Evolutionary conservation across 2,329 filamentous ascomycete genomes (phyloP), one percentile per base, ranked within the genome.

Genomic region (Thermoascus crustaceus): DNA sequence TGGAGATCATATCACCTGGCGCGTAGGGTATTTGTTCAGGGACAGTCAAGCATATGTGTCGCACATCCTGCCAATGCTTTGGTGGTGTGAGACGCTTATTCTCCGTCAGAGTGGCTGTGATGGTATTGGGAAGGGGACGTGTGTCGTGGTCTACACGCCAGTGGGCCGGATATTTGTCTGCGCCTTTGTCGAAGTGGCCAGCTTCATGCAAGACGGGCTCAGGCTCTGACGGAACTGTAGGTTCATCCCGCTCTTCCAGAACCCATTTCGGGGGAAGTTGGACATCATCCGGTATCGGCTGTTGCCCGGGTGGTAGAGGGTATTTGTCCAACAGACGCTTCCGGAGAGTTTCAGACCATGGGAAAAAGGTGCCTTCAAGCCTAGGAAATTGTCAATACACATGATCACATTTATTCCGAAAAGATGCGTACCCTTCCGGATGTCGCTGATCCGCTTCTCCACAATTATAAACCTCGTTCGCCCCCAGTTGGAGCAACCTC

Each of bases 401-500:
- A 4, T 37, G 13, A 30, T n/a, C n/a, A n/a, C n/a, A n/a, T 14
- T 5, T 11, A 23, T 9, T 5, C 18, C 30, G 4, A 37, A 23
- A 9, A 34, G 35, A 24, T n/a, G 66, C 74, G 47, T 66, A 91
- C 80, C 89, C 88, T 62, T 96, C 88, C 17, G 85, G 78, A 66
- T 95, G 87, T 55, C 93, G 85, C 49, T 95, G 88, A 54, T 98
- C 91, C 14, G 82, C 87, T 61, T 98, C 91, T 8, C 85, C 91
- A 23, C 80, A 71, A 25, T 81, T 76, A 50, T 83, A 82, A 43
- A 91, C 76, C 31, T 85, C 75, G 26, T 71, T 71, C 2, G 85
- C 91, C 1, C 89, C 89, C 1, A 98, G 74, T 55, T 94, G 87
- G 23, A 80, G 60, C 21, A 98, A 68, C 10, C 91, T 78, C 49